These are phyloP conservation scores for Termitomyces sp. DNA, from an alignment of 768 basidiomycete species.

Conservation along the genomic window DNA sequence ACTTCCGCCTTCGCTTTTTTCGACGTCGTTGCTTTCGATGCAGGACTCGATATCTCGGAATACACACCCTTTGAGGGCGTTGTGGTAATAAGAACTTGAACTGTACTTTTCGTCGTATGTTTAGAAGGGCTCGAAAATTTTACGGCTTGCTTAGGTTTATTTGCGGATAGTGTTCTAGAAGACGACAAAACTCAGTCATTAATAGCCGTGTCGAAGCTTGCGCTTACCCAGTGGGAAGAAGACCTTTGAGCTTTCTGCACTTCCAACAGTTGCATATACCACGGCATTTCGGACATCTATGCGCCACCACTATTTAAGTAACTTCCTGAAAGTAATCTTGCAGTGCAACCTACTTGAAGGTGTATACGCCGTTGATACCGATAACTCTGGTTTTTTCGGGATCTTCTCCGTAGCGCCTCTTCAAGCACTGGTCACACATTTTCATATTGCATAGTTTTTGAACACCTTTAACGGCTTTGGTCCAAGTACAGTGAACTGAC, in stretches of 20 bases:
- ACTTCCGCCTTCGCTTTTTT: background rate
- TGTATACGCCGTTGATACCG: constrained; percentile 28
- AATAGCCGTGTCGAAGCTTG: background rate
- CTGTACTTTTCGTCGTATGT: background rate
- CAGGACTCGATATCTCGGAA: background rate
- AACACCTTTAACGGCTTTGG: constrained; percentile 10
- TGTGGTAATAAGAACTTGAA: constrained; percentile 7
- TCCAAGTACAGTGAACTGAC: constrained; percentile 33
- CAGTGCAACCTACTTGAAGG: constrained; percentile 46
- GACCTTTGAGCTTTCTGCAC: constrained; percentile 63
- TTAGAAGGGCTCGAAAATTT: background rate
- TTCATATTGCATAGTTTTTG: constrained; percentile 49
- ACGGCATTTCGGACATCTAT: constrained; percentile 68
- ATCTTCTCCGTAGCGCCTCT: constrained; percentile 62
- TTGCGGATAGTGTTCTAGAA: background rate
- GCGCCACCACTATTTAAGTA: background rate
- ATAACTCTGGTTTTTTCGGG: constrained; percentile 36
- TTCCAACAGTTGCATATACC: constrained; percentile 63
- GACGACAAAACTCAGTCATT: background rate
- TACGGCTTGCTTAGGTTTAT: background rate
- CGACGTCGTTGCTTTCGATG: background rate
- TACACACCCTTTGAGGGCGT: background rate
- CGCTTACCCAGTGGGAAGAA: constrained; percentile 55
- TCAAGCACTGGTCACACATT: constrained; percentile 65
- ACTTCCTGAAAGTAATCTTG: background rate